Conservation (phyloP, 306 rosid species). For the Luffa aegyptiaca region DNA sequence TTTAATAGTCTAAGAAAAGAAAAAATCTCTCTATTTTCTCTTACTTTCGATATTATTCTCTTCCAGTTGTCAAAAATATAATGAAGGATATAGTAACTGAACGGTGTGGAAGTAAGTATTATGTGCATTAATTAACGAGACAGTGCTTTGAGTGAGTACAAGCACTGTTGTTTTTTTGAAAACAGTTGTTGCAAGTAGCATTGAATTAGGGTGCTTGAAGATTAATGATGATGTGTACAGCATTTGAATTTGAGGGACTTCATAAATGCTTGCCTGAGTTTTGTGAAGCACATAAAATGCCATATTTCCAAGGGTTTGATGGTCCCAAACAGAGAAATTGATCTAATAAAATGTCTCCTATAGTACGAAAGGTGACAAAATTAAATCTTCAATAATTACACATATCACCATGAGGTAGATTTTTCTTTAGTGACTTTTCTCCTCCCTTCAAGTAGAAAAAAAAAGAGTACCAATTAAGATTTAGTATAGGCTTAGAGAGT, state of each 20-base stretch:
- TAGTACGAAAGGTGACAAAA: too few species aligned
- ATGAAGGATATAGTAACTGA: too few species aligned
- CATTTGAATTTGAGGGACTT: background rate
- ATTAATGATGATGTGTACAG: background rate
- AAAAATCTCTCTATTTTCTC: too few species aligned
- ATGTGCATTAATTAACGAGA: background rate
- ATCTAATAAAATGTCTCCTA: background rate
- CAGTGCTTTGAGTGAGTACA: background rate
- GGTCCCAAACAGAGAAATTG: background rate
- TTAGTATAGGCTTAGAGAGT: too few species aligned
- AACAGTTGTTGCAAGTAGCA: conserved; percentile 9
- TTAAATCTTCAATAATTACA: background rate
- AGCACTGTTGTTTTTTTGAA: background rate
- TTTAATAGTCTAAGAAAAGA: too few species aligned
- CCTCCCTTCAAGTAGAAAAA: background rate
- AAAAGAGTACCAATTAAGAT: background rate
- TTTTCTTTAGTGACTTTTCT: background rate
- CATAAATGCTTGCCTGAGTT: conserved; percentile 1
- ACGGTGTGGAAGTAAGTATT: too few species aligned
- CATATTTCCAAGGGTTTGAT: background rate
- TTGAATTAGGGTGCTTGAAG: background rate
- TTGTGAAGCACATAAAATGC: background rate
- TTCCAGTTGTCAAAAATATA: too few species aligned
- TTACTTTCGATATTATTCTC: too few species aligned
- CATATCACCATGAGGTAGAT: background rate